phyloP scores from a whole-genome alignment of 345 rosid species.

The Corymbia maculata region DNA sequence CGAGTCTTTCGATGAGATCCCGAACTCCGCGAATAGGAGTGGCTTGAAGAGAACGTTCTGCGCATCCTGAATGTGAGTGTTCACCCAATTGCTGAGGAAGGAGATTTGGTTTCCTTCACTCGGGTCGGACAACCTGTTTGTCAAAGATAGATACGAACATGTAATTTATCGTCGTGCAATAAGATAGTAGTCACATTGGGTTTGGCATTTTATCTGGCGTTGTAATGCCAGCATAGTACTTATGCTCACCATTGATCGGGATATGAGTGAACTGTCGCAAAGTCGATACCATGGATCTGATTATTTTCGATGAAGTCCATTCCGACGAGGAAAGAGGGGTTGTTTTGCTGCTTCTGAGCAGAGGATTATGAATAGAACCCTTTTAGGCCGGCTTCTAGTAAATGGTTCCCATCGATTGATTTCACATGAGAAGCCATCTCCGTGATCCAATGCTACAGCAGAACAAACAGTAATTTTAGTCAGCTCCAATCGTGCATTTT shows the following conservation, averaged over 20 bases:
- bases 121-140: constrained; percentile 28
- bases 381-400: constrained; percentile 50
- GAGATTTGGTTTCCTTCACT: constrained; percentile 26
- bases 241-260: constrained; percentile 62
- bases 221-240: not conserved
- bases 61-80: constrained; percentile 47
- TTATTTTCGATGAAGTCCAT: constrained; percentile 60
- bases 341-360: constrained; percentile 39
- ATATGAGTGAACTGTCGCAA: constrained; percentile 57
- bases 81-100: constrained; percentile 40
- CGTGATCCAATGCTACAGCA: constrained; percentile 40
- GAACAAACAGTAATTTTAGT: not conserved
- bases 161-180: not conserved
- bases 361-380: constrained; percentile 51
- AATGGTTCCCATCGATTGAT: constrained; percentile 54
- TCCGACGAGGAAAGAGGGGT: constrained; percentile 44
- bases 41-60: constrained; percentile 54
- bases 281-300: constrained; percentile 44
- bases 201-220: not conserved
- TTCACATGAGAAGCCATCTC: constrained; percentile 60
- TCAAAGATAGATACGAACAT: not conserved
- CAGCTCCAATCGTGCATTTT: not conserved
- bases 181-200: not conserved
- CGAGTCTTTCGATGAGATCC: constrained; percentile 29
- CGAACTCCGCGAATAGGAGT: constrained; percentile 50